A percentile compares a stretch with the other conserved stretches of the same genome.
phyloP scores from a whole-genome alignment of 768 basidiomycete species.

The Piloderma croceum region DNA sequence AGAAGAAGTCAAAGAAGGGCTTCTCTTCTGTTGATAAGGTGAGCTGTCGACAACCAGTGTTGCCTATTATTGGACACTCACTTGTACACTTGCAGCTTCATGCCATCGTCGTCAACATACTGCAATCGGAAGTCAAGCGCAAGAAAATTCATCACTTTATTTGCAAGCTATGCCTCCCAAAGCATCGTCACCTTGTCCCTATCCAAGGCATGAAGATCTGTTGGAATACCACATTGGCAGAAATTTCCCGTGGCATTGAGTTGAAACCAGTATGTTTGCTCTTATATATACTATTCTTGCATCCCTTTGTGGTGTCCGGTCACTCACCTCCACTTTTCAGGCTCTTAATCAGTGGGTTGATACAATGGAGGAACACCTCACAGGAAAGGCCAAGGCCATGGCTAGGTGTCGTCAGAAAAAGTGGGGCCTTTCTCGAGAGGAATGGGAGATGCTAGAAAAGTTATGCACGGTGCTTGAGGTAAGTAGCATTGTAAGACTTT shows the following conservation, averaged over 20 bases:
- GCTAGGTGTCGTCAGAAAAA: slow-evolving; percentile 8
- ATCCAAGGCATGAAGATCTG: slow-evolving; percentile 10
- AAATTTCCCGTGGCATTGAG: slow-evolving; percentile 4
- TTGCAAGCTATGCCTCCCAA: slow-evolving; percentile 1
- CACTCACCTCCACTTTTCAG: slow-evolving; percentile 3
- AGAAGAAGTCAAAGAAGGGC: no score
- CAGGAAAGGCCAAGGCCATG: slow-evolving; percentile 1
- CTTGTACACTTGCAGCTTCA: slow-evolving; percentile 3
- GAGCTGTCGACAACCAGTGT: no score
- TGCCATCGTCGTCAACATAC: slow-evolving; percentile 2
- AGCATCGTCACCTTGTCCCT: slow-evolving; percentile 7
- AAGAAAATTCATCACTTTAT: slow-evolving; percentile 2
- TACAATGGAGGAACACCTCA: slow-evolving; percentile 2
- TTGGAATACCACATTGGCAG: slow-evolving; percentile 11
- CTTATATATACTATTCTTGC: background rate
- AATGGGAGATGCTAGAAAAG: slow-evolving; percentile 10
- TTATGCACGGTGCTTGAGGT: slow-evolving; percentile 1
- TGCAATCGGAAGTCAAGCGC: slow-evolving; percentile 9
- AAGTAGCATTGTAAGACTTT: background rate
- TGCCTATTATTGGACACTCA: no score
- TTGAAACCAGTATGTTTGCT: slow-evolving; percentile 3
- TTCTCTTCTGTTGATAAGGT: no score
- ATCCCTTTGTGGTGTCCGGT: no score
- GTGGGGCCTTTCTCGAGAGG: slow-evolving; percentile 7
- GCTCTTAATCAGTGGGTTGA: slow-evolving; percentile 7